These are phyloP conservation scores for Colletotrichum sp. DNA, from an alignment of 2,329 filamentous ascomycete species.

Conservation along the genomic window DNA sequence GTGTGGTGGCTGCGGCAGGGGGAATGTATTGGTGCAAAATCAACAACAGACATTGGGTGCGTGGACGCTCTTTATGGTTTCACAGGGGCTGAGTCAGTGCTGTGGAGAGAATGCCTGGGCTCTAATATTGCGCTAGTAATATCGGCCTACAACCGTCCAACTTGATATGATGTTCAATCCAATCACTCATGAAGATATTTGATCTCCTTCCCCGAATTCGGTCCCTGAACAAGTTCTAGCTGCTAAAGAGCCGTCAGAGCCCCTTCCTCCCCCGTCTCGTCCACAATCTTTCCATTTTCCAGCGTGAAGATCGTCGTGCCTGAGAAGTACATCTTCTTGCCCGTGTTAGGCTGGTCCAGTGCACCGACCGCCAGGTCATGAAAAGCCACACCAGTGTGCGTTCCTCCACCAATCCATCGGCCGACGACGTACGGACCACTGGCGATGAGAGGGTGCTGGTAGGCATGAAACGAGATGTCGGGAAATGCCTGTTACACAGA, in stretches of 20 bases:
- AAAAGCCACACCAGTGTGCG: background rate
- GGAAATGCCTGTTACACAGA: background rate
- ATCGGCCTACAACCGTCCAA: too few relatives aligned
- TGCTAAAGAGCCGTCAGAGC: background rate
- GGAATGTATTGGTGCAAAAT: too few relatives aligned
- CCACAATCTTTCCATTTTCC: background rate
- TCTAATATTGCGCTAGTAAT: background rate
- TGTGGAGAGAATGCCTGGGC: background rate
- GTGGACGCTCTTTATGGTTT: background rate
- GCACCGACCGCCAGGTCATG: background rate
- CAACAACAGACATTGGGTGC: background rate
- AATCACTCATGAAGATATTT: background rate
- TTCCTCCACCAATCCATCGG: background rate
- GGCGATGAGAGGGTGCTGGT: constrained; percentile 7
- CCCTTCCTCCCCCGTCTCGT: background rate
- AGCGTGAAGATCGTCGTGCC: background rate
- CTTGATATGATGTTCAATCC: background rate
- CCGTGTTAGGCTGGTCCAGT: background rate
- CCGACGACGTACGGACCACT: background rate
- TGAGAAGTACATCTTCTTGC: background rate
- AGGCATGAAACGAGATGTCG: background rate
- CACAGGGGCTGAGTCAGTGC: background rate
- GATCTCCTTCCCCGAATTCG: background rate
- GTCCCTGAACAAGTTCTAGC: background rate
- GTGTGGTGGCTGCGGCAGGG: background rate